Percentiles rank a stretch among this genome's conserved stretches.
Evolutionary conservation across 768 basidiomycete genomes (phyloP).

Genomic region (Rhodotorula sphaerocarpa): DNA sequence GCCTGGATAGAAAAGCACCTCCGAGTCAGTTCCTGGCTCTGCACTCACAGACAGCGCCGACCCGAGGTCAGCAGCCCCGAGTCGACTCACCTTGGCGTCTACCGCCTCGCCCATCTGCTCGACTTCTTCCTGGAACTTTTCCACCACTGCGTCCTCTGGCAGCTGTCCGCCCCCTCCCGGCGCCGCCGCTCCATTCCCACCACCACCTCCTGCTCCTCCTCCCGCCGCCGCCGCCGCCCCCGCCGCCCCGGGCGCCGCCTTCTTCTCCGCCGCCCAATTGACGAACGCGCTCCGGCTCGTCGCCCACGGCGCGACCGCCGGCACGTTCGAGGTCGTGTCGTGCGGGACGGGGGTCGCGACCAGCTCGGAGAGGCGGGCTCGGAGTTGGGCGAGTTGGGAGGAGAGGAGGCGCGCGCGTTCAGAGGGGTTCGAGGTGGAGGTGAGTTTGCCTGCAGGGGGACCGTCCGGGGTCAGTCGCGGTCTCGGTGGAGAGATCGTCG

Average conservation of each 20-base stretch:
- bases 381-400: constrained; percentile 16
- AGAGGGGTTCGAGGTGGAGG: background rate
- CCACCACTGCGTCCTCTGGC: background rate
- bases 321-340: background rate
- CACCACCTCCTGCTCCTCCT: background rate
- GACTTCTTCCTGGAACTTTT: constrained; percentile 1
- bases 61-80: background rate
- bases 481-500: background rate
- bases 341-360: constrained; percentile 7
- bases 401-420: constrained; percentile 6
- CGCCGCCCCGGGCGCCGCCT: background rate
- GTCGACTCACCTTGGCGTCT: constrained; percentile 24
- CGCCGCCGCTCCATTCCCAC: too few relatives aligned
- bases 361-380: constrained; percentile 14
- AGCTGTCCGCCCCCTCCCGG: too few relatives aligned
- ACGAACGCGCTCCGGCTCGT: constrained; percentile 14
- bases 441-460: background rate
- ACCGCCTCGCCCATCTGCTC: constrained; percentile 3
- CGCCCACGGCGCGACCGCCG: constrained; percentile 10
- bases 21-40: background rate
- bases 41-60: background rate
- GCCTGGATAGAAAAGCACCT: background rate
- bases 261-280: constrained; percentile 31
- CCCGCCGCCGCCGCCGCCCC: background rate
- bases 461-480: background rate